phyloP scores from a whole-genome alignment of 148 eudicot genomes.

The Persicaria maculosa region DNA sequence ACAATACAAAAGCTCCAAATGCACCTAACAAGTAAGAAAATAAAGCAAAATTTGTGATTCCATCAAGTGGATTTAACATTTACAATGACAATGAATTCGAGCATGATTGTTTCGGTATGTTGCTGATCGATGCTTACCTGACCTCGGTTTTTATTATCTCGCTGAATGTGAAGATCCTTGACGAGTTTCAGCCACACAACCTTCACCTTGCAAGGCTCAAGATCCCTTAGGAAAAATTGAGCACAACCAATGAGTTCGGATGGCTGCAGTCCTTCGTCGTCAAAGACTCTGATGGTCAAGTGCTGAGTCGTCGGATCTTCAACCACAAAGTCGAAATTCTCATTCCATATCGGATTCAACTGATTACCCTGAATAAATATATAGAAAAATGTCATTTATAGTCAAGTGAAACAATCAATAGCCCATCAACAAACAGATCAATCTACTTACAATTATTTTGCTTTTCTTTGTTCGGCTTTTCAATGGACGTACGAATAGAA shows the following conservation, averaged over 20 bases:
- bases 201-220: constrained; percentile 80
- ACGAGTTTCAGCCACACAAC: constrained; percentile 68
- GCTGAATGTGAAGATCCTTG: constrained; percentile 64
- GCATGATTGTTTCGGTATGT: not conserved
- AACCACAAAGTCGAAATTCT: constrained; percentile 80
- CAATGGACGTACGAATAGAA: constrained; percentile 68
- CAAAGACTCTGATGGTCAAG: constrained; percentile 69
- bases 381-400: not conserved
- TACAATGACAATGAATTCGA: too few relatives aligned
- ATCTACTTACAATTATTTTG: constrained; percentile 57
- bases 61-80: not conserved
- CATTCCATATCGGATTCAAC: constrained; percentile 85
- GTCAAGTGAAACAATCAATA: not conserved
- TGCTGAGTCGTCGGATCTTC: constrained; percentile 73
- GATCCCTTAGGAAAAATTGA: constrained; percentile 41
- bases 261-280: constrained; percentile 87
- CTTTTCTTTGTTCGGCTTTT: constrained; percentile 54
- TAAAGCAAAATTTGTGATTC: not conserved
- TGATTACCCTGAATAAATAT: constrained; percentile 45
- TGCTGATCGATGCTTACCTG: constrained; percentile 34
- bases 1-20: constrained; percentile 72
- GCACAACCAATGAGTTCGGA: constrained; percentile 76
- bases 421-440: not conserved
- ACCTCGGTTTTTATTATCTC: constrained; percentile 73
- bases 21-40: constrained; percentile 43